These are phyloP conservation scores for Kentomonas sorsogonicus DNA, from an alignment of 208 protist species.

Conservation along the genomic window DNA sequence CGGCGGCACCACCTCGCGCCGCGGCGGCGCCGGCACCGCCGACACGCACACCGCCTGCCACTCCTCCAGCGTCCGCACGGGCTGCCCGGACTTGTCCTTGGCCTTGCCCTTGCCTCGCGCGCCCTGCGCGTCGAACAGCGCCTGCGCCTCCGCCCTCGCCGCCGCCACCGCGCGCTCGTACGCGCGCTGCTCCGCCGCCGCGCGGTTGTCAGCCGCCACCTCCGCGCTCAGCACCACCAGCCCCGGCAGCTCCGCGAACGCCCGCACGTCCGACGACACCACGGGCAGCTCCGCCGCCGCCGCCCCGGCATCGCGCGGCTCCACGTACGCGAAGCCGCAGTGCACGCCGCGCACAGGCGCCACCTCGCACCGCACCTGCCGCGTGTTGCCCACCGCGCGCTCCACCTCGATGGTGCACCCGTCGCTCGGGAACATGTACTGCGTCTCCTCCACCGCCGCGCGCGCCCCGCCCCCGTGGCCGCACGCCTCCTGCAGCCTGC, in stretches of 20 bases:
- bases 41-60: conserved; percentile 40
- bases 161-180: conserved; percentile 37
- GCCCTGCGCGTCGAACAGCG: conserved; percentile 49
- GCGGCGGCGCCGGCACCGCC: conserved; percentile 29
- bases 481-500: conserved; percentile 33
- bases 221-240: conserved; percentile 40
- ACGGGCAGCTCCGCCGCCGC: background rate
- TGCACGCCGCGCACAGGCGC: conserved; percentile 12
- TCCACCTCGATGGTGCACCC: conserved; percentile 55
- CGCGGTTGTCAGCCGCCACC: conserved; percentile 57
- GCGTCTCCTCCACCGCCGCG: conserved; percentile 41
- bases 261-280: conserved; percentile 40
- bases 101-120: conserved; percentile 17
- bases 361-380: conserved; percentile 41
- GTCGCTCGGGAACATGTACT: conserved; percentile 61
- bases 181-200: conserved; percentile 30
- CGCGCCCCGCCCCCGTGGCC: conserved; percentile 23
- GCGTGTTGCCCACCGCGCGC: conserved; percentile 49
- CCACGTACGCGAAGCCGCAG: conserved; percentile 46
- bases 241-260: conserved; percentile 28
- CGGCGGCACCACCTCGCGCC: background rate
- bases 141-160: conserved; percentile 42
- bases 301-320: background rate
- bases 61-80: conserved; percentile 41
- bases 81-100: conserved; percentile 21